A percentile compares a stretch with the other conserved stretches of the same genome.
These are phyloP conservation scores for Aspergillus sp. DNA, from an alignment of 2,329 filamentous ascomycete genomes.

Conservation along the genomic window DNA sequence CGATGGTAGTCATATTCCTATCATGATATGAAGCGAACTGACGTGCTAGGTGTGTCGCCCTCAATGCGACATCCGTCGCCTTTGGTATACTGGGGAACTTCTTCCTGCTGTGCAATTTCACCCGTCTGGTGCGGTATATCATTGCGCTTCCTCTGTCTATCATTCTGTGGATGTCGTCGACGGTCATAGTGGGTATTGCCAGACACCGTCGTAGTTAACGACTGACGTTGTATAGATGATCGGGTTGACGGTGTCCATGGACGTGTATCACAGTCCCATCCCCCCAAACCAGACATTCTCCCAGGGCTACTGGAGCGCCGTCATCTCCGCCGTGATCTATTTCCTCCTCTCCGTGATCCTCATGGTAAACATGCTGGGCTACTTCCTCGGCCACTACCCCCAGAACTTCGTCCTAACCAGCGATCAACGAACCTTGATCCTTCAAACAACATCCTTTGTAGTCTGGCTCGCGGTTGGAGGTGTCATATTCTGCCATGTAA, in stretches of 20 bases:
- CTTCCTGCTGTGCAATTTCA: slow-evolving; percentile 85
- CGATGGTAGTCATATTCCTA: slow-evolving; percentile 55
- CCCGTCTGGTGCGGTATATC: slow-evolving; percentile 73
- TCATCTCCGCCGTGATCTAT: slow-evolving; percentile 78
- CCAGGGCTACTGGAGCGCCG: slow-evolving; percentile 83
- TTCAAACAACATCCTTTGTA: slow-evolving; percentile 85
- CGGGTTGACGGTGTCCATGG: slow-evolving; percentile 65
- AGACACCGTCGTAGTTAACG: too few relatives aligned
- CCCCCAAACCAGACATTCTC: slow-evolving; percentile 60
- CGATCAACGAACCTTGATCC: slow-evolving; percentile 81
- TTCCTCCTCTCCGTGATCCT: slow-evolving; percentile 75
- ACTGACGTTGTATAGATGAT: slow-evolving; percentile 52
- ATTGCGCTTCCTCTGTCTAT: slow-evolving; percentile 84
- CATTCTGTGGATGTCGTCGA: slow-evolving; percentile 69
- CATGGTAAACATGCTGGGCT: slow-evolving; percentile 76
- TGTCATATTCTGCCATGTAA: slow-evolving; percentile 69
- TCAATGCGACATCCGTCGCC: slow-evolving; percentile 76
- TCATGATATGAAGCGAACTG: too few relatives aligned
- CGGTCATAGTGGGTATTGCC: slow-evolving; percentile 52
- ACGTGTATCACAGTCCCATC: slow-evolving; percentile 57
- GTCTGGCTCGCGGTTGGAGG: slow-evolving; percentile 78
- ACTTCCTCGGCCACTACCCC: slow-evolving; percentile 70
- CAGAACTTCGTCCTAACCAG: slow-evolving; percentile 76
- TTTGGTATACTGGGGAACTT: slow-evolving; percentile 77
- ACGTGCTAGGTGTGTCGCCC: slow-evolving; percentile 59